Evolutionary conservation across 495 filamentous ascomycete genomes (phyloP), one percentile per base, ranked within the genome.

Genomic region (Wilcoxina mikolae): DNA sequence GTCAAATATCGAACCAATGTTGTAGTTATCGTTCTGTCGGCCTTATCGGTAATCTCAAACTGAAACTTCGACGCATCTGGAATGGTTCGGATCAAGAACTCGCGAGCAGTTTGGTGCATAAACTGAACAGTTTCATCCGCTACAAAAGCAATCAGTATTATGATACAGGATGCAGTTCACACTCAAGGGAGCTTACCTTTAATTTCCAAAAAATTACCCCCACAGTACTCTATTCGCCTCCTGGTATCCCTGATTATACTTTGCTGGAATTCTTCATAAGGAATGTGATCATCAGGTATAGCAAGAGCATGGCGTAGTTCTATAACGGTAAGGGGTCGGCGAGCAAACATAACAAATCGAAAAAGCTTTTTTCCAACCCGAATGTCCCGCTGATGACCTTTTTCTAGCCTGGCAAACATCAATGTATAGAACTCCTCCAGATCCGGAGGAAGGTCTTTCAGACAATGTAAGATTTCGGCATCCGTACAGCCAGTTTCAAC

Each of bases 271-370:
- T 35, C 31, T 7, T 35, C 31, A 5, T 15, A 35, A 35, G 31
- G 15, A 35, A n/a, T n/a, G 31, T 35, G 31, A 35, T 35, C 31
- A 43, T 9, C 39, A 9, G 5, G 39, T 3, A 54, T 43, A 18
- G 51, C 31, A 42, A 54, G 31, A 27, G 24, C 51, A 7, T 54
- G 33, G 4, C 22, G 4, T 9, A 54, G 18, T 29, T 54, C 51
- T 4, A 4, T 18, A 27, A 44, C 12, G 9, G 9, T 26, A 5
- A 54, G 33, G n/a, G 22, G 33, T 4, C 51, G 38, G 17, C 5
- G 35, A 4, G 35, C 3, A 35, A 24, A 54, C 3, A 54, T 3
- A 29, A 12, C 22, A 7, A 54, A 29, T 23, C 24, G 51, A 17
- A 54, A 18, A 4, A 48, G 20, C 25, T 4, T 48, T 23, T 7